phyloP scores from a whole-genome alignment of 139 green algal species.

The Chlorokybus atmophyticus region DNA sequence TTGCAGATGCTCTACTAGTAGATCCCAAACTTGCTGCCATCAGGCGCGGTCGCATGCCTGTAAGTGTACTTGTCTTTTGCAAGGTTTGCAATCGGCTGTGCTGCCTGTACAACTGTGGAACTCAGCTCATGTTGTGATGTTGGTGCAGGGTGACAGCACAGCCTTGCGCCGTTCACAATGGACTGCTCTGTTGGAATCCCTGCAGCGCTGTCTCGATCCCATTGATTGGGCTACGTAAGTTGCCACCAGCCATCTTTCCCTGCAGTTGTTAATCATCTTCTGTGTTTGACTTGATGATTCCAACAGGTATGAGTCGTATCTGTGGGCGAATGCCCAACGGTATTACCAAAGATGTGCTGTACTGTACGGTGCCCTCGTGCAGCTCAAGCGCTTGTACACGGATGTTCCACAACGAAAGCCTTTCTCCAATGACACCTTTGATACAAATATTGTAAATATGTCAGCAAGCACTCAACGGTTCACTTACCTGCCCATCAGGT shows the following conservation, averaged over 20 bases:
- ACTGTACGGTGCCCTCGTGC: constrained; percentile 55
- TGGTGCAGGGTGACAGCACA: constrained; percentile 35
- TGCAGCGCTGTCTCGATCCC: constrained; percentile 72
- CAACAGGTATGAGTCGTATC: constrained; percentile 68
- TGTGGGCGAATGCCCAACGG: constrained; percentile 57
- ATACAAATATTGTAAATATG: constrained; percentile 63
- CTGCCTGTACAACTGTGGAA: neutral
- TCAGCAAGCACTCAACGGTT: constrained; percentile 55
- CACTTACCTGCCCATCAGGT: constrained; percentile 74
- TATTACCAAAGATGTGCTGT: constrained; percentile 49
- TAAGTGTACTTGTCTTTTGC: neutral
- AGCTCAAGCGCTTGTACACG: constrained; percentile 26
- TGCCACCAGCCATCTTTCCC: too few species aligned
- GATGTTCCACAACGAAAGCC: neutral
- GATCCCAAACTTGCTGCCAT: neutral
- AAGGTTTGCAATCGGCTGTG: neutral
- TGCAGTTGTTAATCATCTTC: too few species aligned
- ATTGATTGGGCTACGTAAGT: constrained; percentile 90
- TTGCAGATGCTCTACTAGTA: neutral
- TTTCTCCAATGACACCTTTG: constrained; percentile 6
- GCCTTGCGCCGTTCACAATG: too few species aligned
- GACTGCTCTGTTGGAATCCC: too few species aligned
- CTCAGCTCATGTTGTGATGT: neutral
- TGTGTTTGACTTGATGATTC: too few species aligned
- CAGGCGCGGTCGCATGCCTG: constrained; percentile 1